Percentiles rank a stretch among this genome's conserved stretches.
phyloP scores from a whole-genome alignment of 306 rosid species.

The Trifolium repens region DNA sequence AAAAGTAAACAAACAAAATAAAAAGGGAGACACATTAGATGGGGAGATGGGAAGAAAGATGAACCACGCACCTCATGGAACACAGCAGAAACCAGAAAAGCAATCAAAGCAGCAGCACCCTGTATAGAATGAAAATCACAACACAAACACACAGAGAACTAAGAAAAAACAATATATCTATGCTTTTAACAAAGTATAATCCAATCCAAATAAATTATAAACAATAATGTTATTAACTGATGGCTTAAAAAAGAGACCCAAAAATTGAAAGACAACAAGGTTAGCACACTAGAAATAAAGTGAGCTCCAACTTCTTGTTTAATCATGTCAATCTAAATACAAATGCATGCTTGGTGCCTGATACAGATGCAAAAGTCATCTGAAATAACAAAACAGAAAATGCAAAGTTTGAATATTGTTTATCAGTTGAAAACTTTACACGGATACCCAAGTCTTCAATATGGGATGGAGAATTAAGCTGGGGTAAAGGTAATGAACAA shows the following conservation, averaged over 20 bases:
- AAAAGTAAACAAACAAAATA: not conserved
- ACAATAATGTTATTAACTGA: constrained; percentile 9
- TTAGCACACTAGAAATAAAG: constrained; percentile 31
- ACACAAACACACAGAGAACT: constrained; percentile 24
- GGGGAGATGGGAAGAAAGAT: constrained; percentile 8
- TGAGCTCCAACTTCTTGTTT: constrained; percentile 6
- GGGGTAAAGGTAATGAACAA: constrained; percentile 1
- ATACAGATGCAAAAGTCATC: constrained; percentile 18
- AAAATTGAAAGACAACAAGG: constrained; percentile 27
- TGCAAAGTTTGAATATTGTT: constrained; percentile 14
- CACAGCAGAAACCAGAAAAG: constrained; percentile 85
- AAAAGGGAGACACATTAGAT: constrained; percentile 2
- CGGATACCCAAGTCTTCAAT: not conserved
- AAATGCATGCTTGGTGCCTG: constrained; percentile 7
- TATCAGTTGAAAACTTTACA: constrained; percentile 20
- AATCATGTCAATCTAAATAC: constrained; percentile 21
- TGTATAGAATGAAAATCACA: constrained; percentile 46
- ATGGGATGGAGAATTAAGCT: constrained; percentile 18
- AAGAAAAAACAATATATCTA: constrained; percentile 4
- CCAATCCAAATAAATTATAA: constrained; percentile 24
- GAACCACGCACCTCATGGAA: constrained; percentile 81
- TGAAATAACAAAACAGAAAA: constrained; percentile 32
- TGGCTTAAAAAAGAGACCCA: constrained; percentile 19
- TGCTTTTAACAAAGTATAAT: not conserved
- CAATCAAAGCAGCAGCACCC: constrained; percentile 67